Conservation (phyloP, 1,284 basidiomycete species). For the Schizophyllum commune region DNA sequence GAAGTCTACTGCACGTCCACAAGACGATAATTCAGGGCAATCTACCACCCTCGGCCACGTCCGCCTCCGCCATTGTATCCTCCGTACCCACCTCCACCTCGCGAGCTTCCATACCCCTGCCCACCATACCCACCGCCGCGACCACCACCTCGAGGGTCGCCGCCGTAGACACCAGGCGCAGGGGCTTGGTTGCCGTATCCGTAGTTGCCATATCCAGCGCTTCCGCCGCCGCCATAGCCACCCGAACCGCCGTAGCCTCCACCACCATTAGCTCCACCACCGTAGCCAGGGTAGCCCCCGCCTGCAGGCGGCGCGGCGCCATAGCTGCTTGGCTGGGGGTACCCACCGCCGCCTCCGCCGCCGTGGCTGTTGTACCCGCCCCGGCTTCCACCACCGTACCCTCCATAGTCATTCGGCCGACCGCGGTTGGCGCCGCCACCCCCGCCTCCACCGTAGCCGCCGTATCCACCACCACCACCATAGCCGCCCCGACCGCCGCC, state of each 20-base stretch:
- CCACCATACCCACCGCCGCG: conserved; percentile 20
- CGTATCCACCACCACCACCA: conserved; percentile 15
- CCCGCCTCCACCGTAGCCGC: conserved; percentile 3
- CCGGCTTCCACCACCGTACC: conserved; percentile 13
- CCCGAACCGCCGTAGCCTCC: conserved; percentile 7
- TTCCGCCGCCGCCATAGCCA: conserved; percentile 14
- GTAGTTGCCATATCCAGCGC: conserved; percentile 12
- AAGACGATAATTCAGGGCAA: too few species aligned
- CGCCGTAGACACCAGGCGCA: conserved; percentile 15
- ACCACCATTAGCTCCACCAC: conserved; percentile 10
- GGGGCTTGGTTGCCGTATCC: conserved; percentile 7
- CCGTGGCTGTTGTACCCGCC: conserved; percentile 14
- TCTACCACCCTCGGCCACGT: neutral
- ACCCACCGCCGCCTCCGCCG: conserved; percentile 11
- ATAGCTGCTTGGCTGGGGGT: conserved; percentile 9
- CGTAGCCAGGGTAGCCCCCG: conserved; percentile 13
- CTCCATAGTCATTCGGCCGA: conserved; percentile 6
- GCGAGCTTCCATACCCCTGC: conserved; percentile 16
- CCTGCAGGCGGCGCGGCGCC: conserved; percentile 11
- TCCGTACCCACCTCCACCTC: neutral
- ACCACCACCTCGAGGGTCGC: conserved; percentile 13
- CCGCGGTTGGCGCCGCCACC: conserved; percentile 6
- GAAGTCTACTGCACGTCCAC: too few species aligned
- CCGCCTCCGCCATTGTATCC: neutral
- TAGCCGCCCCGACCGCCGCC: conserved; percentile 16